Conservation (phyloP, 345 rosid species). For the Reutealis trisperma region DNA sequence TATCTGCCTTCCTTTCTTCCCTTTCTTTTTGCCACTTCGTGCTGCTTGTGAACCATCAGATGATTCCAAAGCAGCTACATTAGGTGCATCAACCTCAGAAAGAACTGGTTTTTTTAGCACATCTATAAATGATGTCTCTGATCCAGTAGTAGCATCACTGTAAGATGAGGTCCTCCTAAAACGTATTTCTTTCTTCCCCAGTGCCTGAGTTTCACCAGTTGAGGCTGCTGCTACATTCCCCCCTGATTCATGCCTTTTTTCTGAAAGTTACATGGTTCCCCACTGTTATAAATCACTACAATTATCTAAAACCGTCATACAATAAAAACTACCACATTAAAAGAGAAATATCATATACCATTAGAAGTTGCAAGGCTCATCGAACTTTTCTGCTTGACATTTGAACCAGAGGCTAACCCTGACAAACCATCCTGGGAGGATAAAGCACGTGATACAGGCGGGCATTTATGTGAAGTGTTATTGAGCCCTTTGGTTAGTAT, state of each 20-base stretch:
- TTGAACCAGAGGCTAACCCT: constrained; percentile 41
- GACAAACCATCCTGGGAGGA: constrained; percentile 53
- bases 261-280: constrained; percentile 24
- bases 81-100: background rate
- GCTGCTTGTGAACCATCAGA: constrained; percentile 28
- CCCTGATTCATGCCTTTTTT: constrained; percentile 23
- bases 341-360: constrained; percentile 1
- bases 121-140: constrained; percentile 80
- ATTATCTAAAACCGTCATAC: constrained; percentile 1
- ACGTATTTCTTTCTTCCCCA: constrained; percentile 47
- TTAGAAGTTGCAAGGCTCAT: constrained; percentile 20
- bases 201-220: constrained; percentile 21
- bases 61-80: constrained; percentile 18
- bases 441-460: constrained; percentile 43
- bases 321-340: background rate
- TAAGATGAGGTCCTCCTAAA: constrained; percentile 55
- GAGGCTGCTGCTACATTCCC: constrained; percentile 1
- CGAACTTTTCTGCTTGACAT: constrained; percentile 40
- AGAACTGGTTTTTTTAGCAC: constrained; percentile 50
- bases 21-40: constrained; percentile 72
- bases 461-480: constrained; percentile 36
- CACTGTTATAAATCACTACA: background rate
- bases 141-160: constrained; percentile 42
- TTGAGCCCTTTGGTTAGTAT: constrained; percentile 50
- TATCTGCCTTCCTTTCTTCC: constrained; percentile 84